Evolutionary conservation across 225 moss, liverwort and hornwort genomes (phyloP).

Genomic region (Ulota crispa): DNA sequence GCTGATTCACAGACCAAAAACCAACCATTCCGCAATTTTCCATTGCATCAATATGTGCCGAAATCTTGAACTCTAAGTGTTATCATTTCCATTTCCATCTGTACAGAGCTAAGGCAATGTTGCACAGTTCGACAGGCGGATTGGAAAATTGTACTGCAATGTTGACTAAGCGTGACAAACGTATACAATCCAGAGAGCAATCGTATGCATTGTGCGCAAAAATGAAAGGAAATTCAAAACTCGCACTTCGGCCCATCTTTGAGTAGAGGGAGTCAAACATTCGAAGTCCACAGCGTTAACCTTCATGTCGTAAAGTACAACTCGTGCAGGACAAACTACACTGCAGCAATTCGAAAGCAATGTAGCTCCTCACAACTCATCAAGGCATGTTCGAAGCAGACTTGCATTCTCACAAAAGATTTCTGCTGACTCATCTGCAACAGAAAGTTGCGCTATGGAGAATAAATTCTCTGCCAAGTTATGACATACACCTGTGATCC

Average conservation of each 20-base stretch:
- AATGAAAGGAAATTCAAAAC: background rate
- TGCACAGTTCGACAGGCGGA: background rate
- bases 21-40: background rate
- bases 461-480: background rate
- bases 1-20: background rate
- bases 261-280: background rate
- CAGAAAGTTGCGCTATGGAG: no score
- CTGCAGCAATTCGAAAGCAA: background rate
- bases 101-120: background rate
- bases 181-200: background rate
- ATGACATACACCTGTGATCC: background rate
- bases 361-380: background rate
- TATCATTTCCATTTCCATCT: background rate
- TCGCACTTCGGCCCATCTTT: background rate
- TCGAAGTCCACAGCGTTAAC: background rate
- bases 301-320: background rate
- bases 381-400: background rate
- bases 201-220: background rate
- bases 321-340: background rate
- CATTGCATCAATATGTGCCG: background rate
- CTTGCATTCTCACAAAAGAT: background rate
- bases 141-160: background rate
- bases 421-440: background rate
- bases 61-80: background rate
- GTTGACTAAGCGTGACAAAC: background rate